Evolutionary conservation across 441 rosid genomes (phyloP), one percentile per base, ranked within the genome.

Genomic region (Melastoma candidum): DNA sequence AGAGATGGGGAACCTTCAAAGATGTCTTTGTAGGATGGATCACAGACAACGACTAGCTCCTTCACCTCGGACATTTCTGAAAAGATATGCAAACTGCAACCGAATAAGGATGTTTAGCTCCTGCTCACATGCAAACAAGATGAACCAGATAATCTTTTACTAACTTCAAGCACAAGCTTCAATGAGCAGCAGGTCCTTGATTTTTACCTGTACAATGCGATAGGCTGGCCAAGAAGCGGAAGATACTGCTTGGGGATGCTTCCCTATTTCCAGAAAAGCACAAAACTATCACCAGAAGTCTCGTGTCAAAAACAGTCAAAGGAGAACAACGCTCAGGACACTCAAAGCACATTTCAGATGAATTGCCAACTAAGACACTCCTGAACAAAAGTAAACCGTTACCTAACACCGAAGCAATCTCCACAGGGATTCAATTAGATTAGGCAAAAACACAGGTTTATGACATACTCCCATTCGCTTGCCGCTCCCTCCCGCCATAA

Each of bases 171-270:
- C 41, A 4, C 41, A 32, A 1, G 41, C 41, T 8, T 4, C 6
- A 4, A 32, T 32, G 8, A 32, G 8, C 41, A 32, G 7, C 41
- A 8, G 41, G 1, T 32, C 7, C 41, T 32, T 57, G 29, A 47
- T 41, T 39, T 65, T 74, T 83, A 90, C 98, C 96, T 90, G 69
- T 87, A 79, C 66, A 90, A 66, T 54, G 98, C 98, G 74, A 90
- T 87, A 7, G 96, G 93, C 60, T 81, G 96, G 65, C 87, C 96
- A 26, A 87, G 36, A 54, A 90, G 93, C 4, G 96, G 95, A 57
- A 90, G 90, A 68, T 90, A 90, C 68, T 87, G 98, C 82, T 90
- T 90, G 58, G 98, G 98, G 75, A 87, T 90, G 79, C 59, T 81
- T 49, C 86, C 90, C 98, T 90, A 61, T 69, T 68, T 60, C 49